Conservation (phyloP, 2,329 filamentous ascomycete genomes). For the Trichoderma cornu-damae region DNA sequence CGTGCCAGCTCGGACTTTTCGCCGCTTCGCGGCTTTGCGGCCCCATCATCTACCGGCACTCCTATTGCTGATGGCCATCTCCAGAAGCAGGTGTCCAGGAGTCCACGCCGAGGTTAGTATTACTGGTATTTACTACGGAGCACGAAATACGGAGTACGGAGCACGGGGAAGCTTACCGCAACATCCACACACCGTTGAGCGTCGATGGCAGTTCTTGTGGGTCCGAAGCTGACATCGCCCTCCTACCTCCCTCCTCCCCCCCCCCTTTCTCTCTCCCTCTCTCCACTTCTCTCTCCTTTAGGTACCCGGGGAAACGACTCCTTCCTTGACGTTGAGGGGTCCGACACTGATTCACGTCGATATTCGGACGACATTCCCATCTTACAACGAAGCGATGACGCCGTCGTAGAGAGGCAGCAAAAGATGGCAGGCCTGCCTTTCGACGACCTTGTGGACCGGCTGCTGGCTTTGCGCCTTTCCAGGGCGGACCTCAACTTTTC, state of each 20-base stretch:
- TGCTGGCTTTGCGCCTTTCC: constrained; percentile 75
- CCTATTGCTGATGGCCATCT: constrained; percentile 37
- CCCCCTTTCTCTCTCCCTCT: too few relatives aligned
- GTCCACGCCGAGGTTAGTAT: constrained; percentile 29
- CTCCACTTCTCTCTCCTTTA: too few relatives aligned
- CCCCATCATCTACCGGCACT: constrained; percentile 45
- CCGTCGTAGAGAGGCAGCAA: constrained; percentile 45
- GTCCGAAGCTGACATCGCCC: constrained; percentile 40
- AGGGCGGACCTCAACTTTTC: constrained; percentile 86
- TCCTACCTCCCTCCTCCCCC: too few relatives aligned
- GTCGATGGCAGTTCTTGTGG: constrained; percentile 14
- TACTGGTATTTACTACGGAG: not conserved
- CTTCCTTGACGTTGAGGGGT: constrained; percentile 65
- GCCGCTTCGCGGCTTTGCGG: constrained; percentile 49
- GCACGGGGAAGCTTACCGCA: constrained; percentile 3
- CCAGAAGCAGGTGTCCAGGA: constrained; percentile 30
- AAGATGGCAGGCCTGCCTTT: constrained; percentile 53
- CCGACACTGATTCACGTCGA: constrained; percentile 59
- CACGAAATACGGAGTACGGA: not conserved
- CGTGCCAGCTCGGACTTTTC: constrained; percentile 68
- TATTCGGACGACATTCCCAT: constrained; percentile 64
- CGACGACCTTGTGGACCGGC: constrained; percentile 77
- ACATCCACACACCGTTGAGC: constrained; percentile 8
- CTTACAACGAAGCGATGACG: constrained; percentile 62
- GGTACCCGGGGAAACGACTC: constrained; percentile 50